Conservation (phyloP, 805 yeast species). For the Candida piceae region DNA sequence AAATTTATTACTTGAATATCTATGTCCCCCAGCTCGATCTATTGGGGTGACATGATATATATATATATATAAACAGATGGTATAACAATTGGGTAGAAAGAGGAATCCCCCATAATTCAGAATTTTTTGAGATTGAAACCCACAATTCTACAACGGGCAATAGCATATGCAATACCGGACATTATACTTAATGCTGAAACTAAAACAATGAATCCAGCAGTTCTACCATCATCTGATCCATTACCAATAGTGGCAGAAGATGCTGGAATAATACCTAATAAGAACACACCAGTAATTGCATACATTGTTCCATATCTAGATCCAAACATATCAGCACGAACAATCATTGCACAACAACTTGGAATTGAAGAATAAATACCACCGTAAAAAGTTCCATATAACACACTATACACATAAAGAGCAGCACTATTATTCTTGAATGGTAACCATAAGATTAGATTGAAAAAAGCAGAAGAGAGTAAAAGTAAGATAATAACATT, state of each 20-base stretch:
- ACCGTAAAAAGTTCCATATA: slow-evolving; percentile 51
- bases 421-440: slow-evolving; percentile 38
- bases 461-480: slow-evolving; percentile 35
- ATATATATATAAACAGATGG: not conserved
- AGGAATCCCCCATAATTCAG: too few species aligned
- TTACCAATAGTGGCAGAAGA: slow-evolving; percentile 19
- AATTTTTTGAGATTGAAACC: not conserved
- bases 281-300: slow-evolving; percentile 32
- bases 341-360: slow-evolving; percentile 53
- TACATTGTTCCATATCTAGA: slow-evolving; percentile 59
- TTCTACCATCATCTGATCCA: slow-evolving; percentile 6
- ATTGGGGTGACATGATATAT: not conserved
- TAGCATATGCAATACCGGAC: not conserved
- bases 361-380: slow-evolving; percentile 59
- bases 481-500: slow-evolving; percentile 36
- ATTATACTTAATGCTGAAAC: slow-evolving; percentile 7
- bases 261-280: slow-evolving; percentile 39
- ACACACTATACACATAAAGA: slow-evolving; percentile 44
- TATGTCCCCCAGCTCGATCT: not conserved
- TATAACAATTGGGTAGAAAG: too few species aligned
- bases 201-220: slow-evolving; percentile 10
- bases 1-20: not conserved
- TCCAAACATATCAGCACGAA: slow-evolving; percentile 55
- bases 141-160: not conserved
- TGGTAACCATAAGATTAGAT: slow-evolving; percentile 58